Percentiles rank a stretch among this genome's conserved stretches.
phyloP scores from a whole-genome alignment of 768 basidiomycete genomes.

The Phylloporus sp. region DNA sequence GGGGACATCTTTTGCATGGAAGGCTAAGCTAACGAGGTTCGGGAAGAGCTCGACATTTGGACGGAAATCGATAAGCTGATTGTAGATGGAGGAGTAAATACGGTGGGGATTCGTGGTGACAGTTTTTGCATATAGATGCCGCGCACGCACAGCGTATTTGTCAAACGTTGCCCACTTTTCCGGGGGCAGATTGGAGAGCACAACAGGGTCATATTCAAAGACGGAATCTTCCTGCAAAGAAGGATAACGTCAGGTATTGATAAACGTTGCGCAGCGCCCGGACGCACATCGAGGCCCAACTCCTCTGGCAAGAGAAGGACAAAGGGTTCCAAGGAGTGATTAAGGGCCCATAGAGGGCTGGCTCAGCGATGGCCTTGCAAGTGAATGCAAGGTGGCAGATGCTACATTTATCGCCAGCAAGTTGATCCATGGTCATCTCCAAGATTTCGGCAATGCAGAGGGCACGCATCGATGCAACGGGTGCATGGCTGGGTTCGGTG shows the following conservation, averaged over 20 bases:
- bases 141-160: constrained; percentile 19
- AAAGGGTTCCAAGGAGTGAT: constrained; percentile 24
- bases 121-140: constrained; percentile 24
- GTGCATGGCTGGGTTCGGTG: not conserved
- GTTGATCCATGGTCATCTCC: constrained; percentile 21
- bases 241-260: constrained; percentile 7
- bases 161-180: constrained; percentile 21
- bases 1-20: constrained; percentile 16
- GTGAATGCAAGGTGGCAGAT: constrained; percentile 17
- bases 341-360: constrained; percentile 22
- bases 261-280: not conserved
- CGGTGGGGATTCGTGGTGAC: constrained; percentile 25
- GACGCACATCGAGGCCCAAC: constrained; percentile 19
- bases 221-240: constrained; percentile 15
- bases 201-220: constrained; percentile 10
- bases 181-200: constrained; percentile 3
- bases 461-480: constrained; percentile 1
- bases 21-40: constrained; percentile 13
- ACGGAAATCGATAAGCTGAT: constrained; percentile 17
- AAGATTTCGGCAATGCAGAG: constrained; percentile 20
- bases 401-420: constrained; percentile 14
- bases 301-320: constrained; percentile 19
- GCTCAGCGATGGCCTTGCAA: constrained; percentile 19
- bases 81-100: constrained; percentile 25
- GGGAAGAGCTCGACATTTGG: constrained; percentile 25